Conservation (phyloP, 2,329 filamentous ascomycete species). For the Xylaria sp. region DNA sequence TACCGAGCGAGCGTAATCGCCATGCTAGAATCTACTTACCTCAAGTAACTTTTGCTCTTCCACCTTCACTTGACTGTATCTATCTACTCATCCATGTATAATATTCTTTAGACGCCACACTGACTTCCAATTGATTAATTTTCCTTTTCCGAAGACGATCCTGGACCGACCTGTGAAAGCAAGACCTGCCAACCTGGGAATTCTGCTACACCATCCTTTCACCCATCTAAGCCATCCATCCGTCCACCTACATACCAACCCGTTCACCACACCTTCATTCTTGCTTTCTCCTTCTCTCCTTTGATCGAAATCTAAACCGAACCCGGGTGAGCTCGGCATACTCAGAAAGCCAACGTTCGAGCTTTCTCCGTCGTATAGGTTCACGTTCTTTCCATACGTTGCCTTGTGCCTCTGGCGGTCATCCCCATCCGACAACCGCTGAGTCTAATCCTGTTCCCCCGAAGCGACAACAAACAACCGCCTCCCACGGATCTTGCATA, state of each 20-base stretch:
- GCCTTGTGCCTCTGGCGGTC: background rate
- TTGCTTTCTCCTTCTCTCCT: background rate
- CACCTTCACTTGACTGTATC: constrained; percentile 26
- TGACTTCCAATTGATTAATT: constrained; percentile 40
- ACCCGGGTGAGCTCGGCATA: constrained; percentile 18
- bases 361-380: constrained; percentile 9
- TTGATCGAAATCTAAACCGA: constrained; percentile 9
- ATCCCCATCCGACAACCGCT: background rate
- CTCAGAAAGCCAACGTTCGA: background rate
- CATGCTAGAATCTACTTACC: constrained; percentile 32
- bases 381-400: background rate
- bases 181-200: constrained; percentile 14
- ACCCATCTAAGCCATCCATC: background rate
- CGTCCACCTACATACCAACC: background rate
- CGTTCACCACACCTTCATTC: background rate
- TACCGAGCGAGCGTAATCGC: constrained; percentile 42
- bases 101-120: constrained; percentile 42
- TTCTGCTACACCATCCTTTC: constrained; percentile 11
- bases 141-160: constrained; percentile 31
- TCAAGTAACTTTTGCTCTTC: constrained; percentile 39
- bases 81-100: constrained; percentile 39
- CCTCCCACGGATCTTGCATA: background rate
- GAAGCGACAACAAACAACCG: background rate
- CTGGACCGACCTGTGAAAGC: constrained; percentile 25
- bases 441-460: background rate